Conservation (phyloP, 1,284 basidiomycete species). For the Ceratobasidium sp. region DNA sequence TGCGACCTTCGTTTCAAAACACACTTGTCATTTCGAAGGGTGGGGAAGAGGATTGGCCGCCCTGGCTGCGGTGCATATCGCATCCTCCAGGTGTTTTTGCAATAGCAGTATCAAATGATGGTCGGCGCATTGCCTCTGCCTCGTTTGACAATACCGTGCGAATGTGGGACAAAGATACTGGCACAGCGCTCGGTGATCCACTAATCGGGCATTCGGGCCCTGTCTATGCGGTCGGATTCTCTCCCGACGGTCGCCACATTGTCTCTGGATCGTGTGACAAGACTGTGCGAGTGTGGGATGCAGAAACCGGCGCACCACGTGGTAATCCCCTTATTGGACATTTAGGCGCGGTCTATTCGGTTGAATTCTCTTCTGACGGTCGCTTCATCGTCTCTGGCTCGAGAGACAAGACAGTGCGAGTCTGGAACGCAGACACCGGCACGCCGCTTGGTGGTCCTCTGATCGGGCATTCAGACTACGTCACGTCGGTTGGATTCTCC, state of each 20-base stretch:
- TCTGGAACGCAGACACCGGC: constrained; percentile 15
- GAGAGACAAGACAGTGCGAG: not conserved
- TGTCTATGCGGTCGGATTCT: constrained; percentile 27
- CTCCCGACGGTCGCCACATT: not conserved
- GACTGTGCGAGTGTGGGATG: constrained; percentile 29
- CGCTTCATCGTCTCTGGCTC: not conserved
- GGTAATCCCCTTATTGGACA: constrained; percentile 1
- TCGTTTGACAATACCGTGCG: constrained; percentile 14
- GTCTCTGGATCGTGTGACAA: not conserved
- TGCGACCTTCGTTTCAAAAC: too few species aligned
- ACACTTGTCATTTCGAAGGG: too few species aligned
- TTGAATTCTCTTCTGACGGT: constrained; percentile 24
- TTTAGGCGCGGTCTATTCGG: constrained; percentile 10
- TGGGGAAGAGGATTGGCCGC: too few species aligned
- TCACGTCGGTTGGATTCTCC: constrained; percentile 8
- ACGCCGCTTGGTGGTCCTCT: not conserved
- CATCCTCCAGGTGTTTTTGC: too few species aligned
- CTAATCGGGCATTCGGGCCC: constrained; percentile 10
- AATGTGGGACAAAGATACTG: constrained; percentile 40
- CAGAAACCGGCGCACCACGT: not conserved
- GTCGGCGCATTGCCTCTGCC: constrained; percentile 30
- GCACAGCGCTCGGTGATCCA: not conserved
- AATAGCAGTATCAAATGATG: constrained; percentile 28
- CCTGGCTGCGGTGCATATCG: too few species aligned
- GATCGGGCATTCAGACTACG: not conserved